phyloP scores from a whole-genome alignment of 257 asterid species.

The Solanum neorickii region DNA sequence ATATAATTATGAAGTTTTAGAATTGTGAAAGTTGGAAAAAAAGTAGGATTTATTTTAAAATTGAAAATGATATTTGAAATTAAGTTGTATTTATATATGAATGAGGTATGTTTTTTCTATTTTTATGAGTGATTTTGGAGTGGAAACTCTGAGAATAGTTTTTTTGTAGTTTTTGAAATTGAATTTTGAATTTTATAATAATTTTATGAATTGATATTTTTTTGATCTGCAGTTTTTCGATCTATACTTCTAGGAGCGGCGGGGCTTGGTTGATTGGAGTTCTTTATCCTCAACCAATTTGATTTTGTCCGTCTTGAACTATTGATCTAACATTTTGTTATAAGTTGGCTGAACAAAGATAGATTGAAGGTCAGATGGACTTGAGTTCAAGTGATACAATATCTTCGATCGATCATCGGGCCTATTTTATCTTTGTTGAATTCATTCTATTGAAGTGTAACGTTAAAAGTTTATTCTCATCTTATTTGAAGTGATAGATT shows the following conservation, averaged over 20 bases:
- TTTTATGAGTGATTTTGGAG: not conserved
- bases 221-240: no score
- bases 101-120: not conserved
- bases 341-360: not conserved
- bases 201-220: not conserved
- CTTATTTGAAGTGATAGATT: not conserved
- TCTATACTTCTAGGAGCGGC: not conserved
- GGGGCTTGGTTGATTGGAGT: not conserved
- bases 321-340: not conserved
- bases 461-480: no score
- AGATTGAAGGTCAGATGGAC: not conserved
- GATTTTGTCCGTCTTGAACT: not conserved
- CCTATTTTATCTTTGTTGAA: no score
- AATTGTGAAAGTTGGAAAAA: not conserved
- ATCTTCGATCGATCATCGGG: not conserved
- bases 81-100: not conserved
- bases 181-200: not conserved
- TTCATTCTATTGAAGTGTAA: not conserved
- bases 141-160: not conserved
- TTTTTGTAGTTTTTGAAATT: not conserved
- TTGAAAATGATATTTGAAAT: not conserved
- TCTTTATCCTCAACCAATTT: not conserved
- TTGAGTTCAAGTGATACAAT: not conserved
- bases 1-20: not conserved
- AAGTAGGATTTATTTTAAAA: not conserved